phyloP scores from a whole-genome alignment of 2,329 filamentous ascomycete genomes.

The Botrytis sinoallii region DNA sequence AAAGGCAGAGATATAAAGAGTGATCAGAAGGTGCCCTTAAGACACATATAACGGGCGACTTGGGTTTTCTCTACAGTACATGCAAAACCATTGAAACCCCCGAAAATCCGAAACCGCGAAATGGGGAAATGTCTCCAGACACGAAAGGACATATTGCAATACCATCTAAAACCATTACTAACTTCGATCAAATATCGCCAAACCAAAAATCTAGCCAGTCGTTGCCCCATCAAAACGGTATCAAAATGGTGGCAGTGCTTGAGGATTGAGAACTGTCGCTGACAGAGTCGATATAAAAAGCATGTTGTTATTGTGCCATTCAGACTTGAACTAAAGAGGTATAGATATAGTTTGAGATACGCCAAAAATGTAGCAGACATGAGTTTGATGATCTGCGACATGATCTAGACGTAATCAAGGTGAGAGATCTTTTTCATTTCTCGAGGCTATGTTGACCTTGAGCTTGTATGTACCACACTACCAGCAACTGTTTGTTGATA shows the following conservation, averaged over 20 bases:
- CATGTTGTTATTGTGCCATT: neutral
- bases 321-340: neutral
- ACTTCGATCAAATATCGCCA: neutral
- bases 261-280: neutral
- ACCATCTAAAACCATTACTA: neutral
- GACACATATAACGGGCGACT: neutral
- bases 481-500: neutral
- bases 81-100: neutral
- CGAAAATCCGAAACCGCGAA: neutral
- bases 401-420: neutral
- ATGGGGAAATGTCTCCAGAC: neutral
- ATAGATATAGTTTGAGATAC: neutral
- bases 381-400: neutral
- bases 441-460: neutral
- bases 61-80: neutral
- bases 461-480: neutral
- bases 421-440: neutral
- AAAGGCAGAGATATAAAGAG: neutral
- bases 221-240: neutral
- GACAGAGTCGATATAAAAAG: neutral
- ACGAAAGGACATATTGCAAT: neutral
- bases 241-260: neutral
- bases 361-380: neutral
- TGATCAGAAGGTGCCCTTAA: neutral
- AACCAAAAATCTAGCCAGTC: neutral